Evolutionary conservation across 495 filamentous ascomycete genomes (phyloP), one percentile per base, ranked within the genome.

Genomic region (Neurospora terricola): DNA sequence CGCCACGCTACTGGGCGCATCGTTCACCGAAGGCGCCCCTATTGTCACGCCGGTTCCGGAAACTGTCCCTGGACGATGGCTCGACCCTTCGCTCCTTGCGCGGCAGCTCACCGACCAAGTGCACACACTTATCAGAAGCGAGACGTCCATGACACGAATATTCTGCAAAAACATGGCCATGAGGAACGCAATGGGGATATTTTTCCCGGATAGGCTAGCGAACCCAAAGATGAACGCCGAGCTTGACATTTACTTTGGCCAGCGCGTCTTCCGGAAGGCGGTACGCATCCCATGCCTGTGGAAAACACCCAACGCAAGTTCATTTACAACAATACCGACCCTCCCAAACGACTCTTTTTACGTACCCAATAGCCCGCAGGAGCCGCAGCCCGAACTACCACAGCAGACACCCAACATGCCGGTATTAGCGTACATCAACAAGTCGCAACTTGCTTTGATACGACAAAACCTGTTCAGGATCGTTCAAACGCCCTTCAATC

Each of bases 401-500:
- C 54, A 66, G 27, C 23, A 66, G 54, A 71, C 72, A 18, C 37
- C 66, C 12, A 75, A 80, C 73, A 40, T 75, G 27, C 81, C 84
- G 1, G 73, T 86, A 36, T 70, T 86, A 10, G 84, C 81, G 12
- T 86, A 84, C 71, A 70, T 86, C 71, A 83, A 80, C 74, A 75
- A 76, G 43, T 71, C 72, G 0, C 78, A 82, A 66, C 75, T 86
- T 4, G 72, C 80, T 8, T 34, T 73, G 27, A 75, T 81, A 16
- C 79, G 84, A 40, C 74, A 69, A 54, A 78, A 79, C 34, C 78
- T 81, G 42, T 84, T 79, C 72, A 77, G 79, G 2, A 71, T 82
- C 7, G 59, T 75, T 5, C 73, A 45, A 9, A 77, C 75, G 2
- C 83, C 83, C 5, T 48, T 74, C 11, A 73, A 77, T 21, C 18